phyloP scores from a whole-genome alignment of 2,329 filamentous ascomycete genomes.

The Penicillium sp. region DNA sequence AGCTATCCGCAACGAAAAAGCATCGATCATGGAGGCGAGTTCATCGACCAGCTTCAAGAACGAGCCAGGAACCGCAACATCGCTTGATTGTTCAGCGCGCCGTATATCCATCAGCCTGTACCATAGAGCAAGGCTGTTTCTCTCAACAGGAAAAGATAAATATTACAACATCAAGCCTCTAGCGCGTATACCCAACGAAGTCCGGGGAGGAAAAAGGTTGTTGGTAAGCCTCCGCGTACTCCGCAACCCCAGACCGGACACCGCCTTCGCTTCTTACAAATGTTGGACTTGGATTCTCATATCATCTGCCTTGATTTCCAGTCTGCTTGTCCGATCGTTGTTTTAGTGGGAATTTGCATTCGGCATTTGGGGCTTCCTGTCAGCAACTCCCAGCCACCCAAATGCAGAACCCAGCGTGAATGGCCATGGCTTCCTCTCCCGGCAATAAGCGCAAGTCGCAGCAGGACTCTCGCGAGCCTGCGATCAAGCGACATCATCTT shows the following conservation, averaged over 20 bases:
- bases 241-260: neutral
- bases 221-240: neutral
- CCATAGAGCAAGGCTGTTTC: neutral
- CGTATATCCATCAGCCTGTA: too few species aligned
- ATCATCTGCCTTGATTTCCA: too few species aligned
- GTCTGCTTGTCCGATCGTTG: too few species aligned
- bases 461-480: slow-evolving; percentile 16
- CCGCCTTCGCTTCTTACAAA: neutral
- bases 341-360: too few species aligned
- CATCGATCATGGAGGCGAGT: too few species aligned
- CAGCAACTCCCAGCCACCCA: neutral
- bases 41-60: too few species aligned
- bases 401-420: slow-evolving; percentile 6
- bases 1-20: too few species aligned
- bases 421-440: slow-evolving; percentile 15
- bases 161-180: too few species aligned
- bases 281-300: neutral
- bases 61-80: too few species aligned
- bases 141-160: neutral
- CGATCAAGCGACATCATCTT: slow-evolving; percentile 23
- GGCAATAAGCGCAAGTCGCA: slow-evolving; percentile 29
- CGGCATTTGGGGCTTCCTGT: too few species aligned
- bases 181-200: too few species aligned
- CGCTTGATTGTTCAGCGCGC: too few species aligned
- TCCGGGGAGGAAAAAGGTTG: neutral